Base-by-base conservation (phyloP, 2,329 filamentous ascomycete genomes). In the Huntiella abstrusa region DNA sequence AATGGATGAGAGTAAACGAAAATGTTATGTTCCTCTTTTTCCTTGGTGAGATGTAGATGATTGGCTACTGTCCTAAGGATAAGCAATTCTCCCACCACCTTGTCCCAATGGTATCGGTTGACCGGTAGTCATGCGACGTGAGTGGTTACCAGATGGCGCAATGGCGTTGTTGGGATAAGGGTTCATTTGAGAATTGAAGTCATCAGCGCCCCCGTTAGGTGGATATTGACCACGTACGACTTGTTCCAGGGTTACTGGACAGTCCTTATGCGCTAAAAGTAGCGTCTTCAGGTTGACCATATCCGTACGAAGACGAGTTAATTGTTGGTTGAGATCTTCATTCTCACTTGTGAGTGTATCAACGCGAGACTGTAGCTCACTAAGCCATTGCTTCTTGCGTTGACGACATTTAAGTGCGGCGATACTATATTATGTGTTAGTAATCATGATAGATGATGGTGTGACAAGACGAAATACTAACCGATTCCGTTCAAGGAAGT, bases 381-480 rank as follows among this genome's bases (percentile, higher is more conserved):
- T 83, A 49, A 96, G 73, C 91, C 91, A 98, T 60, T 96, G 91
- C 71, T 98, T 98, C 71, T 98, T 98, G 15, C 91, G 77, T 62
- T 98, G 91, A 51, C 91, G 81, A 62, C 91, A 98, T 59, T 98
- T 98, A 50, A 98, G 69, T 3, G 91, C 91, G 52, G 91, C 91
- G 53, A 98, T 86, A 59, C 91, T 95, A 53, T 40, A 42, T 10
- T 8, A 36, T 15, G 11, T 22, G 33, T 45, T 43, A 45, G 22
- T 17, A 28, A 28, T 28, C 22, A 32, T 17, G 49, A 60, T 56
- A 61, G 54, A 15, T 49, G n/a, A 5, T 16, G n/a, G 5, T n/a
- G 2, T 8, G 8, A 2, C 44, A 34, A 44, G 15, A 11, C 7
- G 22, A 5, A 41, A 38, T 41, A 65, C 75, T 56, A 75, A 93